Evolutionary conservation across 2,329 filamentous ascomycete species (phyloP), one percentile per base, ranked within the genome.

Genomic region (Ascochyta rabiei): DNA sequence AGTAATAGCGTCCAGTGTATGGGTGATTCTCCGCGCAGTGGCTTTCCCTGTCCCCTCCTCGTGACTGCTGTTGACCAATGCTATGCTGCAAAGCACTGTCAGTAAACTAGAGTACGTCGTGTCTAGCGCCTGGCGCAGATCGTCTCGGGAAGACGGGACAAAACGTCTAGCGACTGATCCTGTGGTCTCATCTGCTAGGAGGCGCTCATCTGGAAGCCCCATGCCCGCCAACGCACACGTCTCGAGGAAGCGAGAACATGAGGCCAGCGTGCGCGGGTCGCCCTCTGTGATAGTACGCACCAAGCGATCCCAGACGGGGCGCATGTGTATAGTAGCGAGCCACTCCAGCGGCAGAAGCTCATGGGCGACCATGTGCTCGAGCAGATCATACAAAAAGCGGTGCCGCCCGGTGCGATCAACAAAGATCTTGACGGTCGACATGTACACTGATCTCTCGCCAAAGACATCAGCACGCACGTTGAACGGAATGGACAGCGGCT

Each of bases 291-390:
- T 52, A 6, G 64, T 64, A 33, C 67, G 67, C 10, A 76, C 66
- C 3, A 76, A 47, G 33, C 66, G 66, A 28, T 67, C 72, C 70
- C 71, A 77, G 4, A 76, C 38, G 4, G 66, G 64, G 13, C 66
- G 71, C 69, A 76, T 72, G 15, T 57, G 60, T 30, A 66, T 61
- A 2, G 74, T 75, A 2, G 74, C 74, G 15, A 76, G 56, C 75
- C 75, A 77, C 47, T 75, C 74, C 9, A 76, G 45, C 3, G 73
- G 73, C 9, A 76, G 47, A 12, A 71, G 62, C 31, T 73, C 68
- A 39, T 71, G 59, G 10, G 66, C 66, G 15, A 77, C 55, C 66
- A 76, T 66, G 31, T 67, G 63, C 38, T 69, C 67, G 2, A 76
- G 52, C 3, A 70, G 40, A n/a, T 73, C 68, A 51, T 71, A 76